Conservation (phyloP, 2,329 filamentous ascomycete species). For the Botryosphaeria dothidea region DNA sequence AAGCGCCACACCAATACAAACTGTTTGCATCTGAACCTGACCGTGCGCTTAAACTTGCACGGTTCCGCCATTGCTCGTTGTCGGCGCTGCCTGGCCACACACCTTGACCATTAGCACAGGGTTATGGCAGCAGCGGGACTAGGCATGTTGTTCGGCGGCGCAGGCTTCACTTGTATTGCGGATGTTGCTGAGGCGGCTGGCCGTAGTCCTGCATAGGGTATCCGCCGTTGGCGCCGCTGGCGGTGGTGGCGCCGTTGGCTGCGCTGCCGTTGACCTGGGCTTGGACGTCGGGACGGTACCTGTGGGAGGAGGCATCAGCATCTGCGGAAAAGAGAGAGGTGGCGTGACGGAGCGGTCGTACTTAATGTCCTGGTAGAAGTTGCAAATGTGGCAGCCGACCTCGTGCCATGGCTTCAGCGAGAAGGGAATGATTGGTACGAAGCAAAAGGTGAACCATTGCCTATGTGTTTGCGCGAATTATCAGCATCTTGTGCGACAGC, state of each 20-base stretch:
- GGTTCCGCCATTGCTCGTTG: neutral
- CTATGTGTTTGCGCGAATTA: conserved; percentile 24
- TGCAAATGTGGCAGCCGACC: conserved; percentile 73
- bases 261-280: conserved; percentile 27
- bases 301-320: neutral
- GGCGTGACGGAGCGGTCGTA: conserved; percentile 23
- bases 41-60: neutral
- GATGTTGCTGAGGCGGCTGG: conserved; percentile 14
- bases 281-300: conserved; percentile 37
- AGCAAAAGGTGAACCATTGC: conserved; percentile 78
- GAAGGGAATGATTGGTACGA: conserved; percentile 72
- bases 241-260: conserved; percentile 18
- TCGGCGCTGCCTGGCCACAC: neutral
- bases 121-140: neutral
- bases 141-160: neutral
- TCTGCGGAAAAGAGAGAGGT: neutral
- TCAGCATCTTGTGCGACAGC: neutral
- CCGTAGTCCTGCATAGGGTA: conserved; percentile 18
- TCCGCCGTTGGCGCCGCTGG: conserved; percentile 16
- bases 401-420: conserved; percentile 60
- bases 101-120: neutral
- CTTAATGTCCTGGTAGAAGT: conserved; percentile 65
- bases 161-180: conserved; percentile 21
- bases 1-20: neutral
- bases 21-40: conserved; percentile 5